Base-by-base conservation (phyloP, 805 yeast species). In the Candida chauliodis region DNA sequence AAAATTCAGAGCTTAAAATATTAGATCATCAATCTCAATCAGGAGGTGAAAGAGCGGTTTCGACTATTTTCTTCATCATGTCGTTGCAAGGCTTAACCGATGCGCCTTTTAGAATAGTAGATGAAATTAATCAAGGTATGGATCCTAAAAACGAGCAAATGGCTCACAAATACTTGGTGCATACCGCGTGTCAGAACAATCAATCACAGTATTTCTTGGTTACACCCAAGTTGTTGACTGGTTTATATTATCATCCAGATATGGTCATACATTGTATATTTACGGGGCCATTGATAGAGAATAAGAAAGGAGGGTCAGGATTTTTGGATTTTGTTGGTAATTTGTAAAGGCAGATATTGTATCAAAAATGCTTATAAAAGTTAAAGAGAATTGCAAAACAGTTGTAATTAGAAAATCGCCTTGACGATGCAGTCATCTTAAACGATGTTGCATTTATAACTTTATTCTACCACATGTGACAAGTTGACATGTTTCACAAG, bases 91-190 rank as follows among this genome's bases (percentile, higher is more conserved):
- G 89, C 8, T 71, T 84, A 41, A 81, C 97, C 0, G 74, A 75
- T 20, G 87, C 96, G 0, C 98, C 99, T 8, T 88, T 93, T 53
- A 71, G 98, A 54, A 90, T 91, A 2, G 96, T 93, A 6, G 99
- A 93, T 62, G 99, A 93, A 67, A 95, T 93, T 45, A 93, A 93
- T 57, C 99, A 93, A 64, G 99, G 99, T 48, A 90, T 93, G 98
- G 99, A 93, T 63, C 84, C 95, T 9, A 77, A 77, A 43, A 93
- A 93, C 54, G 99, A 93, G 59, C 76, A 90, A 45, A 71, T 78
- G 63, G 90, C 93, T 2, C 96, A 91, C 56, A 75, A 77, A 45
- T 77, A 86, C 45, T 80, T 93, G 73, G 96, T 91, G 1, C 79
- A 84, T 39, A 80, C 84, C 33, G 91, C 97, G 0, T 86, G 96